Conservation (phyloP, 331 rosid genomes). For the Acacia concinna region DNA sequence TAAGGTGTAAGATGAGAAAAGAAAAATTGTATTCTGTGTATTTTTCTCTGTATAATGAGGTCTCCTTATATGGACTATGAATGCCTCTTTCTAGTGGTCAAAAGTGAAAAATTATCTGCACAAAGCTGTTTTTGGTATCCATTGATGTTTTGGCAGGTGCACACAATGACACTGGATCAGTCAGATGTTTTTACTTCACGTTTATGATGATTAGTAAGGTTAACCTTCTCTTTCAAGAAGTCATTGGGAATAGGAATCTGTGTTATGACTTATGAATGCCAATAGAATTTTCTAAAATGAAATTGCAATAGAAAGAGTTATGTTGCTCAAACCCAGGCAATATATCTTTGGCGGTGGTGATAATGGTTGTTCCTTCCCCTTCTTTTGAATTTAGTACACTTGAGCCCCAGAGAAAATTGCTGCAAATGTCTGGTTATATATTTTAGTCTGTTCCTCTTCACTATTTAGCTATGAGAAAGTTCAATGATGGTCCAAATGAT, state of each 20-base stretch:
- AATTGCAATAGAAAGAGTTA: background rate
- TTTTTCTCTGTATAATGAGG: no score
- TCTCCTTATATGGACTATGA: no score
- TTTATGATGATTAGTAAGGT: background rate
- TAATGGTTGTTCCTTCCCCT: background rate
- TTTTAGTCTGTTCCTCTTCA: background rate
- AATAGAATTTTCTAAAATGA: background rate
- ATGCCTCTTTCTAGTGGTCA: no score
- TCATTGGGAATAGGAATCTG: background rate
- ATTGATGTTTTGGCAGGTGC: background rate
- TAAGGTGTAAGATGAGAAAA: no score
- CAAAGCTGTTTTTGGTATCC: background rate
- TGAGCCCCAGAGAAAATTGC: background rate
- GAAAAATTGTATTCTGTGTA: no score
- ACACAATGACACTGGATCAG: background rate
- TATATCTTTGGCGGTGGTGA: background rate
- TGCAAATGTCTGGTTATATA: background rate
- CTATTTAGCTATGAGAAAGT: background rate
- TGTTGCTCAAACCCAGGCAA: background rate
- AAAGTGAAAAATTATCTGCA: no score
- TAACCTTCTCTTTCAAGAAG: background rate
- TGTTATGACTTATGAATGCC: background rate
- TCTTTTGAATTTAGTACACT: background rate
- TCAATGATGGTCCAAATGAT: slow-evolving; percentile 26
- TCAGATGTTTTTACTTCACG: background rate